Conservation (phyloP, 371 early-diverging fungal genomes). For the Lichtheimia corymbifera region DNA sequence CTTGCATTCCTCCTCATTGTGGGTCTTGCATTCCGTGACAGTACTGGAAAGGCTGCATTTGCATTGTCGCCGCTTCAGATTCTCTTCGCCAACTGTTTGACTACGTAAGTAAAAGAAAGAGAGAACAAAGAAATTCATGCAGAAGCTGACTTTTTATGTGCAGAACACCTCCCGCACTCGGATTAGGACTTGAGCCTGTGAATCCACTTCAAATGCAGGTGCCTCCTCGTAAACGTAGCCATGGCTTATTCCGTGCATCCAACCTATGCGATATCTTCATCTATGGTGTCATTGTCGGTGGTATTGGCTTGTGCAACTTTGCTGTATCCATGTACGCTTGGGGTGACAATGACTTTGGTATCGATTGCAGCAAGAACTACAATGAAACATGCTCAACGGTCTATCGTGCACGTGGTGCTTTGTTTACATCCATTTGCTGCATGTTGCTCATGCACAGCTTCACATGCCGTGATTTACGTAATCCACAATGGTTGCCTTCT, state of each 20-base stretch:
- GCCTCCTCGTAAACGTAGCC: constrained; percentile 71
- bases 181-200: constrained; percentile 83
- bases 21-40: constrained; percentile 70
- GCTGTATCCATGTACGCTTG: constrained; percentile 63
- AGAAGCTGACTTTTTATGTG: background rate
- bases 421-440: constrained; percentile 68
- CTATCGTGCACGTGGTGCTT: constrained; percentile 74
- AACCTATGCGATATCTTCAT: constrained; percentile 70
- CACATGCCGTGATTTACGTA: constrained; percentile 70
- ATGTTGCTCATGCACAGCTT: constrained; percentile 71
- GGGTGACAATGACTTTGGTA: constrained; percentile 58
- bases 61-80: constrained; percentile 83
- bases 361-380: constrained; percentile 63
- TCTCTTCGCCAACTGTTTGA: constrained; percentile 86
- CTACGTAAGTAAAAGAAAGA: constrained; percentile 26
- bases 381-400: constrained; percentile 62
- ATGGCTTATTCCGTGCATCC: constrained; percentile 70
- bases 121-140: background rate
- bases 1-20: constrained; percentile 71
- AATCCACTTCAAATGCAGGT: constrained; percentile 79
- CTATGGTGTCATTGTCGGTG: constrained; percentile 74
- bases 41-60: constrained; percentile 61
- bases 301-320: constrained; percentile 70
- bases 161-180: constrained; percentile 83
- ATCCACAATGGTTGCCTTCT: constrained; percentile 50